phyloP scores from a whole-genome alignment of 2,329 filamentous ascomycete species.

The Aspergillus floridensis region DNA sequence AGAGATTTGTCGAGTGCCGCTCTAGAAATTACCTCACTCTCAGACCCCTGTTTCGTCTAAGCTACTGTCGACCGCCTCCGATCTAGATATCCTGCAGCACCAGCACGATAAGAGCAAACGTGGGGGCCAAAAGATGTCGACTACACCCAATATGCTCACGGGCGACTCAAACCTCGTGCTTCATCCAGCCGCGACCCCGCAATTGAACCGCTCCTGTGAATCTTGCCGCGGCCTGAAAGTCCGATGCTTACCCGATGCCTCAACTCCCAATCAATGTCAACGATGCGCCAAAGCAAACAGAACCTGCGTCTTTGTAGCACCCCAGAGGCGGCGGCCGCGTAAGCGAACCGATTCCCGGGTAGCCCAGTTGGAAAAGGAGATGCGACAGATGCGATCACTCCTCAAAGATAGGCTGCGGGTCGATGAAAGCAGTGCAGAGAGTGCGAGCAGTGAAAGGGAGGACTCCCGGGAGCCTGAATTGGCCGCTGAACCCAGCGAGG shows the following conservation, averaged over 20 bases:
- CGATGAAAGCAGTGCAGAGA: slow-evolving; percentile 29
- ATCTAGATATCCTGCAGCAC: neutral
- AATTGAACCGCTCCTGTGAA: slow-evolving; percentile 39
- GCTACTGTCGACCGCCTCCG: neutral
- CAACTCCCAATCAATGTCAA: slow-evolving; percentile 35
- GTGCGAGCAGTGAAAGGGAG: slow-evolving; percentile 26
- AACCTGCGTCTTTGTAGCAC: slow-evolving; percentile 36
- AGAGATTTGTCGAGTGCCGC: neutral
- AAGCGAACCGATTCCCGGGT: slow-evolving; percentile 39
- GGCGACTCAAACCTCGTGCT: slow-evolving; percentile 21
- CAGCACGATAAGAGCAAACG: neutral
- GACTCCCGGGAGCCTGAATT: slow-evolving; percentile 23
- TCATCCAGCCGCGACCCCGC: slow-evolving; percentile 22
- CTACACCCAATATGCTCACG: slow-evolving; percentile 21
- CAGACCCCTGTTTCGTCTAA: neutral
- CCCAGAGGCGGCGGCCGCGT: slow-evolving; percentile 36
- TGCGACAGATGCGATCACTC: slow-evolving; percentile 38
- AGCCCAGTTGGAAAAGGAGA: slow-evolving; percentile 37
- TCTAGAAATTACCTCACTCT: neutral
- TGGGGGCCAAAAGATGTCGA: slow-evolving; percentile 24
- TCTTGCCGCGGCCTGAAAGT: slow-evolving; percentile 38
- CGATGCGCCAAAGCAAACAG: slow-evolving; percentile 36
- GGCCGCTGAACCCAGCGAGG: slow-evolving; percentile 21
- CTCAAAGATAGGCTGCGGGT: slow-evolving; percentile 31
- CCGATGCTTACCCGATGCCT: slow-evolving; percentile 34